Base-by-base conservation (phyloP, 176 grass and related monocot genomes). In the Microstegium vimineum region DNA sequence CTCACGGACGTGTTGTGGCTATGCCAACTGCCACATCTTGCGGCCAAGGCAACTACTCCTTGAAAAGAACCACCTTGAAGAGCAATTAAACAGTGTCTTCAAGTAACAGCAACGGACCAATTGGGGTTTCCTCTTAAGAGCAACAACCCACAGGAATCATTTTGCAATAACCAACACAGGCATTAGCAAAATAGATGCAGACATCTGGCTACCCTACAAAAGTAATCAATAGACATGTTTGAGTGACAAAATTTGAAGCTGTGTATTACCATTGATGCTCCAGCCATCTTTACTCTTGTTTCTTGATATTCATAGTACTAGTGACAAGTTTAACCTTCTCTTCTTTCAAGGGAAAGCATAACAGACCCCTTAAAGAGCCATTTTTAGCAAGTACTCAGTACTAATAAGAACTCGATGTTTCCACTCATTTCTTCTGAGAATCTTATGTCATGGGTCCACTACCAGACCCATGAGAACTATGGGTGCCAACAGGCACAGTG, bases 401-500 rank as follows among this genome's bases (percentile, higher is more conserved):
- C 57, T 74, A 74, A 71, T 13, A 88, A 31, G 51, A 87, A 79
- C 38, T 43, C 27, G 20, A 67, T 31, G 62, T 42, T 79, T 73
- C 47, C 86, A 38, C 28, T 46, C 56, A 86, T 64, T 83, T 86
- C 34, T 78, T 41, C 54, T 14, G 74, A 47, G 84, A 83, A 51
- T 60, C 79, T 74, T 82, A 79, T 5, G 57, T 81, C 60, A 80
- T 60, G 23, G 81, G 23, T 83, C 77, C 80, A 69, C 46, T 90
- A 37, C 65, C 83, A 68, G 86, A 65, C 47, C 73, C 82, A 54
- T 70, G 73, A 90, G 77, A 73, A 71, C 41, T 80, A 34, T 87
- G 41, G 42, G 73, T 82, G 72, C 63, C 42, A 41, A 80, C 68
- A 62, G 90, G 94, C 26, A 97, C 75, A 30, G 88, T 89, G 35